Evolutionary conservation across 2,329 filamentous ascomycete genomes (phyloP).

Genomic region (Sphaerulina populicola): DNA sequence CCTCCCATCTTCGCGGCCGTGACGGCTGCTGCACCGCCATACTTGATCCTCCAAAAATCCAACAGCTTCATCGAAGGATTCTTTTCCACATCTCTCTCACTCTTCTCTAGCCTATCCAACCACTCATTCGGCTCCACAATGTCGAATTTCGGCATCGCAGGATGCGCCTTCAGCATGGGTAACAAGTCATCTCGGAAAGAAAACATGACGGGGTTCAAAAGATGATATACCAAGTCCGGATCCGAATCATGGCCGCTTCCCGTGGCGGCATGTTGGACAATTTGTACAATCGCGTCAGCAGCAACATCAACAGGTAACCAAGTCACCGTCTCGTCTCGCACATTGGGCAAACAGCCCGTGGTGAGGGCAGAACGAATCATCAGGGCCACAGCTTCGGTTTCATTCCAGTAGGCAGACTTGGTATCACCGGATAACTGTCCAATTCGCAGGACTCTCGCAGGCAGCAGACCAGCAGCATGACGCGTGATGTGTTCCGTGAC

Average conservation of each 20-base stretch:
- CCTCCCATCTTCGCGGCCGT: not conserved
- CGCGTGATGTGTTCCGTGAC: slow-evolving; percentile 31
- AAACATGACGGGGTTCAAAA: slow-evolving; percentile 43
- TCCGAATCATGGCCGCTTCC: slow-evolving; percentile 2
- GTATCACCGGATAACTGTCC: slow-evolving; percentile 28
- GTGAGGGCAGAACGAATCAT: slow-evolving; percentile 37
- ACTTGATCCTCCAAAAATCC: slow-evolving; percentile 30
- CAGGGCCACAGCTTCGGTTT: slow-evolving; percentile 38
- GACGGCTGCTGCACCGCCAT: slow-evolving; percentile 15
- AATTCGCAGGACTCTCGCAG: slow-evolving; percentile 22
- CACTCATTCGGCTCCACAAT: slow-evolving; percentile 40
- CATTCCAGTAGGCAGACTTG: slow-evolving; percentile 33
- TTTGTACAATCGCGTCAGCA: slow-evolving; percentile 23
- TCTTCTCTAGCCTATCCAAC: slow-evolving; percentile 39
- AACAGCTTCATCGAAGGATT: slow-evolving; percentile 31
- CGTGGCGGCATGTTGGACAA: slow-evolving; percentile 5
- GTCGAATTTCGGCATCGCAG: slow-evolving; percentile 40
- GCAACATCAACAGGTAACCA: slow-evolving; percentile 42
- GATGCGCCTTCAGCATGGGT: slow-evolving; percentile 38
- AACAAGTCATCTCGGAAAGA: slow-evolving; percentile 49
- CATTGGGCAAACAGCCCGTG: slow-evolving; percentile 34
- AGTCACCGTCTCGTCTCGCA: slow-evolving; percentile 34
- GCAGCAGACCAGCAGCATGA: slow-evolving; percentile 28
- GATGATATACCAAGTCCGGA: slow-evolving; percentile 18
- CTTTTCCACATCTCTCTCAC: slow-evolving; percentile 34